These are phyloP conservation scores for Populus hybrid DNA, from an alignment of 441 rosid genomes.

Conservation along the genomic window DNA sequence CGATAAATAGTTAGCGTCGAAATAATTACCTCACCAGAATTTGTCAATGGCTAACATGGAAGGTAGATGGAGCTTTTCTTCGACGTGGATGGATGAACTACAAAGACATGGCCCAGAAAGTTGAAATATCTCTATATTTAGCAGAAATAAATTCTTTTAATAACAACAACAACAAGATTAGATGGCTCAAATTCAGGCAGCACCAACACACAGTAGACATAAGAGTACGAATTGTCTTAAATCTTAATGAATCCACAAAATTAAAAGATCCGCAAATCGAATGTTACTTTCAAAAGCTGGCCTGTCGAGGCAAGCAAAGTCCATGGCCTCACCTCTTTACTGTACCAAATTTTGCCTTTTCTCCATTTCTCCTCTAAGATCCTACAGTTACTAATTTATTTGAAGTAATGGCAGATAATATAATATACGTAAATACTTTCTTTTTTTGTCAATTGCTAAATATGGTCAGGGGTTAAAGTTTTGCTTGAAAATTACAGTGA, in stretches of 20 bases:
- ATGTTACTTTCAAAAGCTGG: background rate
- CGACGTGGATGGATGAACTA: slow-evolving; percentile 22
- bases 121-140: background rate
- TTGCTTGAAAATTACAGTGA: background rate
- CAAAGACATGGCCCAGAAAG: background rate
- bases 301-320: background rate
- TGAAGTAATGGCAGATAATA: background rate
- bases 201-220: background rate
- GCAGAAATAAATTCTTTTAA: too few relatives aligned
- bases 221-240: background rate
- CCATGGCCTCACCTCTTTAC: background rate
- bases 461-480: background rate
- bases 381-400: background rate
- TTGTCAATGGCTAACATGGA: background rate
- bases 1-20: too few relatives aligned
- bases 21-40: too few relatives aligned
- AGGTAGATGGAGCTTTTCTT: slow-evolving; percentile 5
- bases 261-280: background rate
- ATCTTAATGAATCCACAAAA: background rate
- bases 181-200: background rate
- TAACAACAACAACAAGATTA: background rate
- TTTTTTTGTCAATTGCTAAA: background rate
- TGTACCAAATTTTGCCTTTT: too few relatives aligned
- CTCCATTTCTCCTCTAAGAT: background rate
- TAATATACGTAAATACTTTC: background rate